Evolutionary conservation across 1,284 basidiomycete genomes (phyloP).

Genomic region (Hypsizygus ulmarius): DNA sequence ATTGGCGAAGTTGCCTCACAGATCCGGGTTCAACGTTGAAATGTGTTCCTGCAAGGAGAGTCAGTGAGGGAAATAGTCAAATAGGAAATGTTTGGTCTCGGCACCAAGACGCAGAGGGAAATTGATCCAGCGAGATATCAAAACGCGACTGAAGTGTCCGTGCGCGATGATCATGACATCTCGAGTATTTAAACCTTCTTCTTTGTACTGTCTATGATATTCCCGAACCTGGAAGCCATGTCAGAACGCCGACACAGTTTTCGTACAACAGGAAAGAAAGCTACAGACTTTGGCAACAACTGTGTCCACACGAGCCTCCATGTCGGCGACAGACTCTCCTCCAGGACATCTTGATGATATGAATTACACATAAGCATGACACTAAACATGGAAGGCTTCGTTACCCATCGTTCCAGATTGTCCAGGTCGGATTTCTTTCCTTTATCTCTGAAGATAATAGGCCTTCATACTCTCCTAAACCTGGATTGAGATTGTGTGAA

Average conservation of each 20-base stretch:
- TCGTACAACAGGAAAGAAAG: background rate
- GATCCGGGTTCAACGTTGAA: slow-evolving; percentile 82
- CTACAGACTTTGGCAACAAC: slow-evolving; percentile 65
- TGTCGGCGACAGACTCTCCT: slow-evolving; percentile 80
- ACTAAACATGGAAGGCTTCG: slow-evolving; percentile 17
- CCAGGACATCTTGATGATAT: slow-evolving; percentile 66
- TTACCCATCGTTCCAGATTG: slow-evolving; percentile 82
- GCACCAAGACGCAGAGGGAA: slow-evolving; percentile 66
- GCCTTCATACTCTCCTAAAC: slow-evolving; percentile 78
- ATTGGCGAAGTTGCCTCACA: slow-evolving; percentile 41
- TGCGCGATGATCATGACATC: slow-evolving; percentile 79
- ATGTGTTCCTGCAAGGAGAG: slow-evolving; percentile 52
- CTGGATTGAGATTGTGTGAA: background rate
- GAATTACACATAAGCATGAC: slow-evolving; percentile 4
- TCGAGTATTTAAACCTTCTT: slow-evolving; percentile 58
- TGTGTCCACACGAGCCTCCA: slow-evolving; percentile 74
- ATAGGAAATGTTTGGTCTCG: slow-evolving; percentile 15
- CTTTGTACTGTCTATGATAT: slow-evolving; percentile 71
- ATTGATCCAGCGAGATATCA: slow-evolving; percentile 80
- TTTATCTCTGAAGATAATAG: slow-evolving; percentile 74
- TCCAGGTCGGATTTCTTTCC: slow-evolving; percentile 64
- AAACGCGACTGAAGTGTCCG: slow-evolving; percentile 82
- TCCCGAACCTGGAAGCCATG: slow-evolving; percentile 56
- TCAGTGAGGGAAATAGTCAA: slow-evolving; percentile 4
- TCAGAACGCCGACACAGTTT: background rate